phyloP scores from a whole-genome alignment of 768 basidiomycete species.

The Chalciporus sphaerocephalus region DNA sequence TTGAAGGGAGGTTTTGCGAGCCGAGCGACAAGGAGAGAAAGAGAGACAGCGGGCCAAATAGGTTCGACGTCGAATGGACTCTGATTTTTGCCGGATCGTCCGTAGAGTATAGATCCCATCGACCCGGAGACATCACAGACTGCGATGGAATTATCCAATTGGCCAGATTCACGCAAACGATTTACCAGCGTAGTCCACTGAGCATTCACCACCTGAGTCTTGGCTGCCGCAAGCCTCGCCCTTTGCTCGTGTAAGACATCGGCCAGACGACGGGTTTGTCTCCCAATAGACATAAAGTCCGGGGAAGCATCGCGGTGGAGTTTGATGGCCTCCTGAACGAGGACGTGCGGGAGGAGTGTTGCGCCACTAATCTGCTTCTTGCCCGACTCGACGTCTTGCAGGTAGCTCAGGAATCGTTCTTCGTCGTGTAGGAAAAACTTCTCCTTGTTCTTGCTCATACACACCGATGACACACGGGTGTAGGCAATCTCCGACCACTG shows the following conservation, averaged over 20 bases:
- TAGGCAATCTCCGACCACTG: constrained; percentile 58
- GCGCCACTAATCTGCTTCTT: constrained; percentile 59
- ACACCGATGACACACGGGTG: constrained; percentile 53
- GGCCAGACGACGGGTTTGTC: constrained; percentile 14
- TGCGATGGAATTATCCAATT: constrained; percentile 59
- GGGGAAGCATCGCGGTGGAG: neutral
- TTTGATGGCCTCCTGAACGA: constrained; percentile 40
- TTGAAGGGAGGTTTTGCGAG: constrained; percentile 62
- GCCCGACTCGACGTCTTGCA: constrained; percentile 53
- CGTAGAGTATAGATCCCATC: constrained; percentile 44
- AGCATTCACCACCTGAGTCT: constrained; percentile 48
- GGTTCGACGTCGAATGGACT: constrained; percentile 33
- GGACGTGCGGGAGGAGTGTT: constrained; percentile 60
- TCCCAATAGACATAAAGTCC: no score
- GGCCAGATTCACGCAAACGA: constrained; percentile 48
- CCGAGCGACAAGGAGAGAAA: constrained; percentile 61
- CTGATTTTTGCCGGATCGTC: constrained; percentile 3
- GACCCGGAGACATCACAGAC: constrained; percentile 74
- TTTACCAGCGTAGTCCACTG: constrained; percentile 65
- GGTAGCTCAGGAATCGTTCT: constrained; percentile 54
- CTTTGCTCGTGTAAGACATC: constrained; percentile 24
- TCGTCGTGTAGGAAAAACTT: constrained; percentile 57
- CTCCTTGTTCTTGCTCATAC: constrained; percentile 56
- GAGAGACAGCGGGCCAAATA: constrained; percentile 58
- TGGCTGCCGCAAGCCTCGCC: constrained; percentile 31